Percentiles rank a stretch among this genome's conserved stretches.
Conservation (phyloP, 116 monocot species). For the Cymodocea nodosa region DNA sequence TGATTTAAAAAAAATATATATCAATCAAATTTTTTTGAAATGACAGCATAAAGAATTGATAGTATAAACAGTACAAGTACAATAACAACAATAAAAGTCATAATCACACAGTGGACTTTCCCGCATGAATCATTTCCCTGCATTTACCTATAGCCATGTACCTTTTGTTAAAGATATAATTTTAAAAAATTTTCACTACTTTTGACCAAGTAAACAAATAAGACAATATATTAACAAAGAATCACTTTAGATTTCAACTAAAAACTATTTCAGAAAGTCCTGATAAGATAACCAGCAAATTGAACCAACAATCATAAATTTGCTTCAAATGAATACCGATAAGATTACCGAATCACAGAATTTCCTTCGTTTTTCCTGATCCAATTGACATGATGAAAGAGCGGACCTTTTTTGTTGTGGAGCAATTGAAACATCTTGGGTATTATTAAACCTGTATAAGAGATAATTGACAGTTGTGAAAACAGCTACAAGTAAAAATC, state of each 20-base stretch:
- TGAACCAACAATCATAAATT: neutral
- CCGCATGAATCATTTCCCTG: too few relatives aligned
- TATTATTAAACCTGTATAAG: neutral
- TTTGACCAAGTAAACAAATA: too few relatives aligned
- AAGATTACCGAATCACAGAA: neutral
- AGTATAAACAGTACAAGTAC: too few relatives aligned
- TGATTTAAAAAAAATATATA: too few relatives aligned
- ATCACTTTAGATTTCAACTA: neutral
- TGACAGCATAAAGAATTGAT: too few relatives aligned
- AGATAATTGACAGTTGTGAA: neutral
- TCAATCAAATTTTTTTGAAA: too few relatives aligned
- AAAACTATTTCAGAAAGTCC: neutral
- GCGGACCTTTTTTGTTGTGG: neutral
- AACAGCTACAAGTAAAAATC: neutral
- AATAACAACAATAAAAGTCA: too few relatives aligned
- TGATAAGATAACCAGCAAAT: neutral
- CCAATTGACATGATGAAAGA: neutral
- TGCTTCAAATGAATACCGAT: neutral
- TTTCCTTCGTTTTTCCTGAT: constrained; percentile 3
- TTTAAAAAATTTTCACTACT: too few relatives aligned
- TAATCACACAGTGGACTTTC: too few relatives aligned
- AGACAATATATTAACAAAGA: too few relatives aligned
- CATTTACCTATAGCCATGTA: too few relatives aligned
- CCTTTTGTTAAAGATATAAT: too few relatives aligned
- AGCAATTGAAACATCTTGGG: neutral